Evolutionary conservation across 768 basidiomycete genomes (phyloP), one percentile per base, ranked within the genome.

Genomic region (Sporobolomyces roseus): DNA sequence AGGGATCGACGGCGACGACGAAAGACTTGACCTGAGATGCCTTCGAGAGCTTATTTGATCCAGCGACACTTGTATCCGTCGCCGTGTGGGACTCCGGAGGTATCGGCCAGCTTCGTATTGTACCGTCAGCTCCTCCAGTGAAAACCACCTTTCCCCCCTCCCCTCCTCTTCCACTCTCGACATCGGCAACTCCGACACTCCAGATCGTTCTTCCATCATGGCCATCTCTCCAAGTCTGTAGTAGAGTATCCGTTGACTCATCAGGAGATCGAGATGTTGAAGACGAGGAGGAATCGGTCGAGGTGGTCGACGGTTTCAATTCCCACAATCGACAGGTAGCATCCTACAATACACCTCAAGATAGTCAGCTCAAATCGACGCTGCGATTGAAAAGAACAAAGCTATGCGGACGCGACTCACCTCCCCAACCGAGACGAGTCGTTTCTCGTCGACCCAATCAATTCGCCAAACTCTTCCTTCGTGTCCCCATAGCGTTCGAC

Each of bases 151-250:
- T 32, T n/a, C 21, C 21, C 29, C 21, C 25, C 32, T 12, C 14
- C 32, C 52, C 23, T 35, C 35, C 10, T 35, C 52, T 14, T 53
- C 30, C 27, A 33, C 12, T 45, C 19, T 9, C 38, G 17, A 17
- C 38, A 9, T 19, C n/a, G 30, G 25, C 8, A 41, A 4, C 12
- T 14, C n/a, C 13, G 32, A 63, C 55, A 6, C 41, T 30, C 67
- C 67, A 68, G 43, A 63, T 52, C 21, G 67, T 58, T 2, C 67
- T 27, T 2, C 67, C 67, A 35, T 68, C 67, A 41, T 68, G 67
- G 0, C 61, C 67, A 30, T 50, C 48, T 45, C 59, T 43, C 41
- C 41, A 63, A 2, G 67, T 68, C 14, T 30, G 45, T 6, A 46
- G 45, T 13, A 46, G 45, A 46, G 45, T 14, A 23, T 23, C 12